Evolutionary conservation across 371 early-diverging fungal genomes (phyloP), one percentile per base, ranked within the genome.

Genomic region (Parasitella parasitica): DNA sequence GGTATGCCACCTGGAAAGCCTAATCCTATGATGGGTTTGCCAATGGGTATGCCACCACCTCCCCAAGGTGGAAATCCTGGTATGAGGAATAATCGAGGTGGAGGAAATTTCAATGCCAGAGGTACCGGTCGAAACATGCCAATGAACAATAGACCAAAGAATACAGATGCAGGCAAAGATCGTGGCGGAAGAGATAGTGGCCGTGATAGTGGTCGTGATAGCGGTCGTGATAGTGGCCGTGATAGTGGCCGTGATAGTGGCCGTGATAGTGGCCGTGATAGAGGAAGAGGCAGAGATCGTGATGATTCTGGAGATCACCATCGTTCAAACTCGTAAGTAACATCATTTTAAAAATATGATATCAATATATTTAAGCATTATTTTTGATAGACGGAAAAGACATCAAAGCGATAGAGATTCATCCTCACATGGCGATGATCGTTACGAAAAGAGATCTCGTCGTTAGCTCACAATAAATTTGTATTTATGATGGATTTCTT

Each of bases 291-390:
- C 2, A 35, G 61, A 35, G 61, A 60, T 30, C 46, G 63, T 37
- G 65, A 65, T 65, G 59, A 59, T 41, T 59, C 59, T 7, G 27
- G 50, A 6, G 64, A 64, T 27, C 57, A n/a, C n/a, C n/a, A 54
- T 43, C 60, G 66, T 16, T 66, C 66, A 49, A 61, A 66, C 56
- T 66, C 66, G 66, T 66, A 60, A 66, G 66, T 66, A 24, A 12
- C 12, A 13, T 9, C 6, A 48, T 36, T 9, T 7, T n/a, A n/a
- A n/a, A 9, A 26, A 18, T 46, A 20, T n/a, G 15, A 5, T 20
- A n/a, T 24, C 3, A 37, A 7, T 50, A 4, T 24, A 15, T 34
- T 2, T 20, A 53, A 32, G 28, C 3, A 16, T 39, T 18, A 22
- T 8, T 39, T 30, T 5, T 22, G 35, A 32, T 59, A 66, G 66